Evolutionary conservation across 2,329 filamentous ascomycete species (phyloP).

Genomic region (Basipetospora chlamydospora): DNA sequence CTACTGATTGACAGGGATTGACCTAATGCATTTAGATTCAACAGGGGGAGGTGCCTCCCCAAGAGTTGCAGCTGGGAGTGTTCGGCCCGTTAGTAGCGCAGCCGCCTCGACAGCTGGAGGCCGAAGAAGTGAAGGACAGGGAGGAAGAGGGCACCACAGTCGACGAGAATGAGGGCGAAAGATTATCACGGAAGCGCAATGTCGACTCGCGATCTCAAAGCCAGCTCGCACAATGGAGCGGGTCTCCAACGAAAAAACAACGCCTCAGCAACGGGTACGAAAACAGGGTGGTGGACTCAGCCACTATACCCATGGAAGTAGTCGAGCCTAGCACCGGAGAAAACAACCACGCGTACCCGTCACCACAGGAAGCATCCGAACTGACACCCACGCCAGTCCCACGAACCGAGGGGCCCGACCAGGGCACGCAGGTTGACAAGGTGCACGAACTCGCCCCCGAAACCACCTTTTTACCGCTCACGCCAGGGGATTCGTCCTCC

Average conservation of each 20-base stretch:
- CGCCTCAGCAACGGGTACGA: slow-evolving; percentile 30
- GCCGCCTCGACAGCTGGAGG: slow-evolving; percentile 23
- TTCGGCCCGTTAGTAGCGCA: slow-evolving; percentile 40
- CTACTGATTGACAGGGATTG: slow-evolving; percentile 3
- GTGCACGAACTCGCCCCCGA: slow-evolving; percentile 43
- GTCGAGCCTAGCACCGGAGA: slow-evolving; percentile 32
- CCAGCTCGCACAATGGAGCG: slow-evolving; percentile 28
- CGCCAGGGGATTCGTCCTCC: slow-evolving; percentile 21
- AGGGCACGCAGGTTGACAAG: slow-evolving; percentile 50
- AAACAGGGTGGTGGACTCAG: slow-evolving; percentile 4
- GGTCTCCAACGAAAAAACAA: slow-evolving; percentile 42
- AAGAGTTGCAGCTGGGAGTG: slow-evolving; percentile 34
- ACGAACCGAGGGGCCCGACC: slow-evolving; percentile 46
- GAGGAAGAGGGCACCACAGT: slow-evolving; percentile 22
- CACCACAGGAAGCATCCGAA: slow-evolving; percentile 46
- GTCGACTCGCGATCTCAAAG: slow-evolving; percentile 27
- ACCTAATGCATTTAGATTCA: slow-evolving; percentile 25
- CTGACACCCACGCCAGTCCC: slow-evolving; percentile 35
- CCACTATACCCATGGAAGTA: slow-evolving; percentile 38
- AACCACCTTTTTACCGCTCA: slow-evolving; percentile 43
- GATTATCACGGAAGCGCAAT: slow-evolving; percentile 33
- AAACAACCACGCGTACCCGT: slow-evolving; percentile 49
- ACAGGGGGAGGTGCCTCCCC: slow-evolving; percentile 30
- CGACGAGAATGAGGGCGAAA: slow-evolving; percentile 24
- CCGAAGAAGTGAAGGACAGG: slow-evolving; percentile 23